A percentile compares a stretch with the other conserved stretches of the same genome.
Evolutionary conservation across 2,329 filamentous ascomycete species (phyloP).

Genomic region (Helotiales sp.): DNA sequence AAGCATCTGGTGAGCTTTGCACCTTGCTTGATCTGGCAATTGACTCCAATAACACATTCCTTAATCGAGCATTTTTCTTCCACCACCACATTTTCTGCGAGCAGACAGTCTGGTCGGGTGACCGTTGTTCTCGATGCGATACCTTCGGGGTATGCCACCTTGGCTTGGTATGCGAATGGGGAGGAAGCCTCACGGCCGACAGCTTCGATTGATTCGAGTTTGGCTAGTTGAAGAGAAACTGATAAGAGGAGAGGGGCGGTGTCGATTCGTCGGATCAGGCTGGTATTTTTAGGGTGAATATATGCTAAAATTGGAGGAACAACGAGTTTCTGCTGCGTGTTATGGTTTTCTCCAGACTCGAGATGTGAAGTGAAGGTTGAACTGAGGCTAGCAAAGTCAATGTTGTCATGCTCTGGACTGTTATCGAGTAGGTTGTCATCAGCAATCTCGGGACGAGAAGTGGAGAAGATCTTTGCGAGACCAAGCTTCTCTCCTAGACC

Average conservation of each 20-base stretch:
- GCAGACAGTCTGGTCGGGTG: constrained; percentile 78
- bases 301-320: constrained; percentile 83
- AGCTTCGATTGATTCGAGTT: constrained; percentile 74
- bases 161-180: constrained; percentile 77
- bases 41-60: constrained; percentile 84
- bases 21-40: constrained; percentile 85
- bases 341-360: neutral
- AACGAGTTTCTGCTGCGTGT: constrained; percentile 44
- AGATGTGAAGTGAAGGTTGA: constrained; percentile 42
- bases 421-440: constrained; percentile 41
- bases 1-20: constrained; percentile 86
- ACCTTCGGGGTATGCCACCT: constrained; percentile 82
- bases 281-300: constrained; percentile 65
- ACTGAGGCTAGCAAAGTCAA: constrained; percentile 40
- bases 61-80: constrained; percentile 93
- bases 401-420: constrained; percentile 36
- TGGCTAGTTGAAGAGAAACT: constrained; percentile 84
- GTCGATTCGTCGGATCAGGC: constrained; percentile 84
- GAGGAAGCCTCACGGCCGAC: constrained; percentile 62
- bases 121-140: constrained; percentile 83
- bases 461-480: constrained; percentile 68
- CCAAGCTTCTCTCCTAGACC: constrained; percentile 80
- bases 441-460: constrained; percentile 47
- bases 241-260: constrained; percentile 81
- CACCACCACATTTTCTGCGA: constrained; percentile 87